Percentiles rank a stretch among this genome's conserved stretches.
Evolutionary conservation across 2,329 filamentous ascomycete genomes (phyloP).

Genomic region (Penicillium sp.): DNA sequence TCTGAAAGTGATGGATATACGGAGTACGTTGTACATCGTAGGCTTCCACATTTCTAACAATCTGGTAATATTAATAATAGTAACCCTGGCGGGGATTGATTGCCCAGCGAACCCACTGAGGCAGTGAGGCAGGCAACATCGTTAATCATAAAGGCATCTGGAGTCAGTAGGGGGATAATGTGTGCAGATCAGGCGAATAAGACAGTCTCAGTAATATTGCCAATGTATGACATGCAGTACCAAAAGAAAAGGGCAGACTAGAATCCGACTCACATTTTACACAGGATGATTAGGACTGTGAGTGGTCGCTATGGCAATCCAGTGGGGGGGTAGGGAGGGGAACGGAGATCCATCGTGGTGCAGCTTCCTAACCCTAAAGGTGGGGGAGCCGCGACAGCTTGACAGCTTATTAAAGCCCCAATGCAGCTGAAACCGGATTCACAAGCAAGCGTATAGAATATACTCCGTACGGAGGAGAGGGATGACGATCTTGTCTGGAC

Average conservation of each 20-base stretch:
- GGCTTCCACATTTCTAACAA: slow-evolving; percentile 7
- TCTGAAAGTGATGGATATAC: not conserved
- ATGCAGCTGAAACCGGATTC: slow-evolving; percentile 23
- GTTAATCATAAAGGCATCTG: not conserved
- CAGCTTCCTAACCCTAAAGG: slow-evolving; percentile 12
- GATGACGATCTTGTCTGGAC: slow-evolving; percentile 19
- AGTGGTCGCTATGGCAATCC: slow-evolving; percentile 23
- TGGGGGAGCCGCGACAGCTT: slow-evolving; percentile 12
- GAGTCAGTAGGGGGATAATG: slow-evolving; percentile 12
- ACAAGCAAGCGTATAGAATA: not conserved
- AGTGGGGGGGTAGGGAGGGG: slow-evolving; percentile 7
- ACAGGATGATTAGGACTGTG: not conserved
- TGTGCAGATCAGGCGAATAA: not conserved
- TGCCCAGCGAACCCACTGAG: slow-evolving; percentile 3
- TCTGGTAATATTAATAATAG: slow-evolving; percentile 11
- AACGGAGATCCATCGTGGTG: slow-evolving; percentile 6
- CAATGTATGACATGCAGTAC: slow-evolving; percentile 1
- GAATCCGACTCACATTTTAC: not conserved
- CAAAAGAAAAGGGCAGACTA: not conserved
- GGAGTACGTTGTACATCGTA: not conserved
- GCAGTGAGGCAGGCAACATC: slow-evolving; percentile 21
- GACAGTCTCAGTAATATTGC: slow-evolving; percentile 15
- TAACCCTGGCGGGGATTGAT: not conserved
- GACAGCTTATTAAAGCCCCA: slow-evolving; percentile 18
- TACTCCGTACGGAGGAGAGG: not conserved